These are phyloP conservation scores for Phlegmacium glaucopus DNA, from an alignment of 768 basidiomycete species.

Conservation along the genomic window DNA sequence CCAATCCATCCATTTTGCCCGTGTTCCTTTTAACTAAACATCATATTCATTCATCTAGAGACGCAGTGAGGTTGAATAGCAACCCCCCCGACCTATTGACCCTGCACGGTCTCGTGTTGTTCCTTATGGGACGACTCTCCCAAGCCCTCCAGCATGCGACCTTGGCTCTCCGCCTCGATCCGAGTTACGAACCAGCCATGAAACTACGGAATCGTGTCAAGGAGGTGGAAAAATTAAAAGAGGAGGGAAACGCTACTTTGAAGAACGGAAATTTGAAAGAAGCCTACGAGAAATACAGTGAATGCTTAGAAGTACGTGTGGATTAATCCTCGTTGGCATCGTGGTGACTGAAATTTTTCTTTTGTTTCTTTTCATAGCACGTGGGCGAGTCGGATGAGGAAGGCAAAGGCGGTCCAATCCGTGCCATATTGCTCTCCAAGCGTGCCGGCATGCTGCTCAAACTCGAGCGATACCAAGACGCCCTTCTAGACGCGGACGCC, in stretches of 20 bases:
- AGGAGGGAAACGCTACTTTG: slow-evolving; percentile 80
- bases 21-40: too few species aligned
- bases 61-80: slow-evolving; percentile 66
- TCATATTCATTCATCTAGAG: slow-evolving; percentile 38
- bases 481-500: slow-evolving; percentile 65
- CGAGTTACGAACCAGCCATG: slow-evolving; percentile 68
- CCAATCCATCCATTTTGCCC: slow-evolving; percentile 19
- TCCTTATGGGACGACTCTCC: slow-evolving; percentile 66
- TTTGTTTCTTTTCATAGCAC: slow-evolving; percentile 38
- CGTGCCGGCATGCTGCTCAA: slow-evolving; percentile 80
- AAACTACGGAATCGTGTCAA: slow-evolving; percentile 72
- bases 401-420: slow-evolving; percentile 75
- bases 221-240: slow-evolving; percentile 79
- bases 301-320: slow-evolving; percentile 60
- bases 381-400: slow-evolving; percentile 72
- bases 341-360: not conserved
- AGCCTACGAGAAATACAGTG: slow-evolving; percentile 66
- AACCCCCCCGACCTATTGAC: slow-evolving; percentile 79
- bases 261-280: slow-evolving; percentile 56
- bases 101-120: slow-evolving; percentile 73
- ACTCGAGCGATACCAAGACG: slow-evolving; percentile 62
- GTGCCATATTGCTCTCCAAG: slow-evolving; percentile 78
- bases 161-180: slow-evolving; percentile 75
- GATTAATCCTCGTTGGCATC: not conserved
- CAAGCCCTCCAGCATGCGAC: slow-evolving; percentile 69